These are phyloP conservation scores for Sporothrix protearum DNA, from an alignment of 2,329 filamentous ascomycete species.

Conservation along the genomic window DNA sequence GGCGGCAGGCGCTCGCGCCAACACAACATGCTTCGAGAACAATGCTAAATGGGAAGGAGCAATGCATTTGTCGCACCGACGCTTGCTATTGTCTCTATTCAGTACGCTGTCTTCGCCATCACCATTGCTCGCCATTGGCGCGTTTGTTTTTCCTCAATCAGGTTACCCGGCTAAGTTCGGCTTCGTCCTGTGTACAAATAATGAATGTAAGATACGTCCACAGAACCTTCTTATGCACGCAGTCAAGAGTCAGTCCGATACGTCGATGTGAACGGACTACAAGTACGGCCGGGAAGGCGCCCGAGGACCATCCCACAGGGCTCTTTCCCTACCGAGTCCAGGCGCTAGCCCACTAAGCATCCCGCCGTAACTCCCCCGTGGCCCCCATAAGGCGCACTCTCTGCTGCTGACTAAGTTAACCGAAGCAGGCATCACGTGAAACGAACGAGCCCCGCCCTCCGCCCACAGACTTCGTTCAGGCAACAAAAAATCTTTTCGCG, in stretches of 20 bases:
- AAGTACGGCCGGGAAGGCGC: neutral
- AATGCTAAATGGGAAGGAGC: neutral
- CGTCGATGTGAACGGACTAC: neutral
- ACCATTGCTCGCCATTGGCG: neutral
- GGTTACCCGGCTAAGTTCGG: neutral
- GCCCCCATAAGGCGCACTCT: neutral
- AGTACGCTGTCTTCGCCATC: neutral
- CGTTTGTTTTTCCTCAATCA: neutral
- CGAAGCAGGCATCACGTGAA: conserved; percentile 17
- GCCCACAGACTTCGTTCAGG: conserved; percentile 22
- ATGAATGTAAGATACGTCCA: neutral
- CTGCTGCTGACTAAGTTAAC: neutral
- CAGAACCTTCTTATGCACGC: neutral
- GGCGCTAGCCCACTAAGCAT: neutral
- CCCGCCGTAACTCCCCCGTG: neutral
- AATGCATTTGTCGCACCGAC: conserved; percentile 1
- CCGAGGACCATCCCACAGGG: conserved; percentile 1
- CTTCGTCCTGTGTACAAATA: neutral
- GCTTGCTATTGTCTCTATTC: conserved; percentile 9
- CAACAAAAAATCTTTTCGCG: conserved; percentile 25
- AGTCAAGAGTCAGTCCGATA: neutral
- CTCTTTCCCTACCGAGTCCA: neutral
- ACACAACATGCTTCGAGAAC: conserved; percentile 15
- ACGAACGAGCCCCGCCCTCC: conserved; percentile 23
- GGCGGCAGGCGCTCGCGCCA: neutral